A percentile compares a stretch with the other conserved stretches of the same genome.
Evolutionary conservation across 495 filamentous ascomycete species (phyloP).

Genomic region (Penicillium crystallinum): DNA sequence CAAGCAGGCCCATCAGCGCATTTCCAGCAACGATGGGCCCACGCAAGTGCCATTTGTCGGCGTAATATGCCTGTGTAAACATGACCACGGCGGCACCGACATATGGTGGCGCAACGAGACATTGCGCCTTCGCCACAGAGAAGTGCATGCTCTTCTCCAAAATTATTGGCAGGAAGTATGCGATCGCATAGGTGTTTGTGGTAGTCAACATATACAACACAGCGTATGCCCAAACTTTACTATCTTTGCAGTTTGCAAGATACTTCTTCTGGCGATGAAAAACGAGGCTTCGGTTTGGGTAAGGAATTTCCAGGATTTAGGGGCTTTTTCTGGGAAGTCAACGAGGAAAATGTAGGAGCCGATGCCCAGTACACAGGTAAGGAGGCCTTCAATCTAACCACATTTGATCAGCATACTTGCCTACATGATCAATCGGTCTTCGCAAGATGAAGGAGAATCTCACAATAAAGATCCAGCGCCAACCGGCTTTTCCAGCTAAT

Average conservation of each 20-base stretch:
- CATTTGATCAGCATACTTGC: background rate
- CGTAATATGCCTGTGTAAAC: slow-evolving; percentile 18
- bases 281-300: slow-evolving; percentile 36
- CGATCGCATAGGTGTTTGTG: slow-evolving; percentile 49
- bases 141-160: slow-evolving; percentile 59
- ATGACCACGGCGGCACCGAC: slow-evolving; percentile 48
- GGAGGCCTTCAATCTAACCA: slow-evolving; percentile 31
- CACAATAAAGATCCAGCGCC: slow-evolving; percentile 56
- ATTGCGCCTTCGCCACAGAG: slow-evolving; percentile 47
- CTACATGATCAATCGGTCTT: no score
- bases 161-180: slow-evolving; percentile 61
- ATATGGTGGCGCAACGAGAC: slow-evolving; percentile 54
- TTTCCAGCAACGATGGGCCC: slow-evolving; percentile 50
- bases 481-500: slow-evolving; percentile 39
- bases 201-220: slow-evolving; percentile 45
- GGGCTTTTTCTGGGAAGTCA: slow-evolving; percentile 45
- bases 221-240: slow-evolving; percentile 51
- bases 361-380: slow-evolving; percentile 31
- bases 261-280: slow-evolving; percentile 42
- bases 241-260: slow-evolving; percentile 36
- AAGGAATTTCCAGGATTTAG: slow-evolving; percentile 43
- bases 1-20: slow-evolving; percentile 4
- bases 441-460: background rate
- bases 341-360: slow-evolving; percentile 42
- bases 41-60: slow-evolving; percentile 45